phyloP scores from a whole-genome alignment of 2,329 filamentous ascomycete genomes.

The Fusarium tjaetaba region DNA sequence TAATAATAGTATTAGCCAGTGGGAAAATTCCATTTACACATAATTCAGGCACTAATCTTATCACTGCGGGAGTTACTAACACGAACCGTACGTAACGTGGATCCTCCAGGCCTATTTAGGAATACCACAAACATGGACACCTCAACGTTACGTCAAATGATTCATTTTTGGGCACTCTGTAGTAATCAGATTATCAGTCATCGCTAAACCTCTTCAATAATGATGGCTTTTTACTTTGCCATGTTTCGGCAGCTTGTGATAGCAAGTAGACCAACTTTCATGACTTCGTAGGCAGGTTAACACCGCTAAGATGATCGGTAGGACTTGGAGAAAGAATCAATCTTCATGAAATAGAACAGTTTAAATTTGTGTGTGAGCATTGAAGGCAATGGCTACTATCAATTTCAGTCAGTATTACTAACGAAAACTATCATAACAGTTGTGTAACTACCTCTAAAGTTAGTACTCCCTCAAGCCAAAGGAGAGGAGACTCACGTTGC shows the following conservation, averaged over 20 bases:
- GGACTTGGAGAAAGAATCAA: too few species aligned
- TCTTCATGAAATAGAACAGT: too few species aligned
- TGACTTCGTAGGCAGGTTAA: too few species aligned
- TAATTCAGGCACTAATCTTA: neutral
- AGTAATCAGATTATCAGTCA: conserved; percentile 2
- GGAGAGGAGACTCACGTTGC: neutral
- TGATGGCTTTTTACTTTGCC: rapidly evolving
- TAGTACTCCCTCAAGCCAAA: rapidly evolving
- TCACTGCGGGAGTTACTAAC: conserved; percentile 11
- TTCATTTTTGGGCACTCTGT: neutral
- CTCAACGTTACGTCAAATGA: neutral
- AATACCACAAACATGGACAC: neutral
- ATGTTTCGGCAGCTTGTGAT: neutral
- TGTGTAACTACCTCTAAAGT: neutral
- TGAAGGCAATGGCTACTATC: rapidly evolving
- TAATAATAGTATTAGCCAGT: neutral
- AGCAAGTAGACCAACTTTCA: neutral
- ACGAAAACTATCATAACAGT: neutral
- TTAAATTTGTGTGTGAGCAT: too few species aligned
- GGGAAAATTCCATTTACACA: neutral
- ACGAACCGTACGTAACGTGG: conserved; percentile 14
- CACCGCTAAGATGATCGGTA: too few species aligned
- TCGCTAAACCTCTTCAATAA: rapidly evolving
- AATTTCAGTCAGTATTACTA: neutral
- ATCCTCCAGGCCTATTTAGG: neutral